These are phyloP conservation scores for Digitaria exilis DNA, from an alignment of 202 grass and related monocot species.

Conservation along the genomic window DNA sequence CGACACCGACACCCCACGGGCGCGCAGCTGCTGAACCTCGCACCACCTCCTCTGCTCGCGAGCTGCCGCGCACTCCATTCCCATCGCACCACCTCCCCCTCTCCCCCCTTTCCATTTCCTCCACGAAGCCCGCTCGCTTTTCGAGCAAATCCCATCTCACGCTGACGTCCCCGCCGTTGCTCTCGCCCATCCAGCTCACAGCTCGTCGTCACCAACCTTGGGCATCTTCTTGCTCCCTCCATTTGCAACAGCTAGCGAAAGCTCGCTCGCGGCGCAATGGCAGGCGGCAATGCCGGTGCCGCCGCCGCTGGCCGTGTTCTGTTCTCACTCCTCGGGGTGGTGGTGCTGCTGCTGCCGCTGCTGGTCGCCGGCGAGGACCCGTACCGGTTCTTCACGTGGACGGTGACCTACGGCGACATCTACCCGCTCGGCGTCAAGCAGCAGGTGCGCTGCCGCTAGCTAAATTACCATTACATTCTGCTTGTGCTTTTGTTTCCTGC, in stretches of 20 bases:
- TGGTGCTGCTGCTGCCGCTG: slow-evolving; percentile 12
- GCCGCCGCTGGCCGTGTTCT: not conserved
- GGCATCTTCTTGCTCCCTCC: not conserved
- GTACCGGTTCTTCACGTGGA: slow-evolving; percentile 98
- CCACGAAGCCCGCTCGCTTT: slow-evolving; percentile 18
- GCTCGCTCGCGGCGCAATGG: slow-evolving; percentile 31
- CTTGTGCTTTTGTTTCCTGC: not conserved
- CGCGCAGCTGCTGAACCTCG: not conserved
- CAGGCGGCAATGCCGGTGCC: not conserved
- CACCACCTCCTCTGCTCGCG: slow-evolving; percentile 7
- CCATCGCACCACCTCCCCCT: not conserved
- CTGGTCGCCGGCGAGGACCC: slow-evolving; percentile 67
- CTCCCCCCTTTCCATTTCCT: slow-evolving; percentile 19
- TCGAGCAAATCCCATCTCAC: slow-evolving; percentile 13
- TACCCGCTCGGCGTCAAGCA: slow-evolving; percentile 87
- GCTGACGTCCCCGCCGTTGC: slow-evolving; percentile 21
- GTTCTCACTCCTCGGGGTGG: slow-evolving; percentile 13
- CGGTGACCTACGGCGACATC: slow-evolving; percentile 79
- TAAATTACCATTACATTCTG: not conserved
- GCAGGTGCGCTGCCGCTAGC: slow-evolving; percentile 41
- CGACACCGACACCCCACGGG: slow-evolving; percentile 38
- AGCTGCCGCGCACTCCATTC: slow-evolving; percentile 19
- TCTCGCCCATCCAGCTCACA: not conserved
- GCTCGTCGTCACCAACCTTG: not conserved
- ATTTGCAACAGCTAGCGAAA: not conserved